Evolutionary conservation across 148 eudicot species (phyloP).

Genomic region (Cornus florida): DNA sequence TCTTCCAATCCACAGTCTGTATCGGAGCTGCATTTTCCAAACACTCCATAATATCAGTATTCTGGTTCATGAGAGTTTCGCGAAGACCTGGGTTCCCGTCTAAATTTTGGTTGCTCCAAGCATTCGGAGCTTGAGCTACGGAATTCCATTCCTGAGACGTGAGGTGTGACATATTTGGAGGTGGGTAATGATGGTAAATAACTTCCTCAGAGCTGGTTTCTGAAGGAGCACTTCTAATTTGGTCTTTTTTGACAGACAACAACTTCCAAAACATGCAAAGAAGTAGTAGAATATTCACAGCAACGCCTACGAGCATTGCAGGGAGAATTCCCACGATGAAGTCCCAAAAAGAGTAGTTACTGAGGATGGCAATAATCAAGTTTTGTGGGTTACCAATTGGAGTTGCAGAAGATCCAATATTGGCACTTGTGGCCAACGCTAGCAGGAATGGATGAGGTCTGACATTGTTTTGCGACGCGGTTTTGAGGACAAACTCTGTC

Average conservation of each 20-base stretch:
- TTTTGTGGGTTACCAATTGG: slow-evolving; percentile 35
- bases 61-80: not conserved
- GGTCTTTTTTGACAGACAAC: slow-evolving; percentile 49
- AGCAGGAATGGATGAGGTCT: slow-evolving; percentile 85
- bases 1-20: slow-evolving; percentile 33
- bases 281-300: slow-evolving; percentile 17
- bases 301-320: slow-evolving; percentile 26
- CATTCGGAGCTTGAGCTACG: slow-evolving; percentile 21
- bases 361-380: slow-evolving; percentile 20
- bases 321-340: slow-evolving; percentile 20
- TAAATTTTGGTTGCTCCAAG: slow-evolving; percentile 10
- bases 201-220: slow-evolving; percentile 29
- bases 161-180: slow-evolving; percentile 21
- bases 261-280: slow-evolving; percentile 69
- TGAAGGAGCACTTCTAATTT: no score
- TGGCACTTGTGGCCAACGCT: slow-evolving; percentile 90
- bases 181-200: slow-evolving; percentile 69
- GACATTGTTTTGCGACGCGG: slow-evolving; percentile 78
- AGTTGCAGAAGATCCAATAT: slow-evolving; percentile 83
- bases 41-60: not conserved
- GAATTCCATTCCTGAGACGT: slow-evolving; percentile 47
- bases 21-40: slow-evolving; percentile 12
- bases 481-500: slow-evolving; percentile 82
- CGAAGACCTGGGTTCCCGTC: no score
- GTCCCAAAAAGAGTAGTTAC: slow-evolving; percentile 18